Evolutionary conservation across 2,329 filamentous ascomycete species (phyloP), one percentile per base, ranked within the genome.

Genomic region (Penicillium aurantiogriseum): DNA sequence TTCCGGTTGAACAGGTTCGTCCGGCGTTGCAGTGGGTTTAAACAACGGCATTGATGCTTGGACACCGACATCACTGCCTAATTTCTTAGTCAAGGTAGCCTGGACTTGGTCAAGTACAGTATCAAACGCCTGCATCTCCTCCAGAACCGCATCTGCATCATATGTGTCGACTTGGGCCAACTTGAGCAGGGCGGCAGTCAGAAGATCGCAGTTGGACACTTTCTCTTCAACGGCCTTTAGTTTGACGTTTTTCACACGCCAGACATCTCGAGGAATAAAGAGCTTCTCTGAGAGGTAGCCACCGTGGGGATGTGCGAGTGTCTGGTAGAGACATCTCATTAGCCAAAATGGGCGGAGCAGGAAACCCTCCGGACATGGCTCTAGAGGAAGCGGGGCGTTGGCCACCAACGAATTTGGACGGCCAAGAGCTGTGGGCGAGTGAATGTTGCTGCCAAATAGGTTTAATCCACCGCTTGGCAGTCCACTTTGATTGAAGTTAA

Each of bases 321-420:
- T 96, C 72, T 97, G 91, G 71, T 94, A 96, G 27, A 99, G 82
- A 60, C 90, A 92, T 54, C 94, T 87, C 91, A 99, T 96, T 44
- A 99, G 81, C 94, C 94, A 99, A 74, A 97, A 99, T 2, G 94
- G 95, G 21, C 94, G 87, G n/a, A 97, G 81, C 67, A 97, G 83
- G 58, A 88, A 88, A 40, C 95, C 91, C 36, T 89, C 90, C 1
- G 94, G 94, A 71, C 95, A 99, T 3, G 94, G 90, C 70, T 99
- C 94, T 5, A 99, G 82, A 0, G 91, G 85, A 23, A 88, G 83
- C 13, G 92, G 92, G 1, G 86, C 84, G 63, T 91, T 87, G 0
- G 79, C 69, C 13, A 81, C 79, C n/a, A 83, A 72, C 4, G 82
- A 79, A 56, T 88, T 87, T 3, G 88, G 85, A n/a, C 85, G 87